These are phyloP conservation scores for Colletotrichum limetticola DNA, from an alignment of 2,329 filamentous ascomycete genomes.

Conservation along the genomic window DNA sequence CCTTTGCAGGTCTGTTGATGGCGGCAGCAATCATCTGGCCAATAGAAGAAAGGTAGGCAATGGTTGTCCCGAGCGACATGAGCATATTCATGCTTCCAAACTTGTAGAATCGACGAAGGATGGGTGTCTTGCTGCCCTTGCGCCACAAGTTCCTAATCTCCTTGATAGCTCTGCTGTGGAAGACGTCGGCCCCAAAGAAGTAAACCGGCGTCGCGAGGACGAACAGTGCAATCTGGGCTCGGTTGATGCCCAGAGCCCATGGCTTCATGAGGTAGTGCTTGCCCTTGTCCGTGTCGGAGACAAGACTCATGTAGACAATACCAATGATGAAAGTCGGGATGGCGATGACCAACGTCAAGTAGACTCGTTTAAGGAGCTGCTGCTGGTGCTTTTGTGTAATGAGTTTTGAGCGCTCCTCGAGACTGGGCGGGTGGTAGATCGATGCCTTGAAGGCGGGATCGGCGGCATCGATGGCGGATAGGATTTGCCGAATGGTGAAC, in stretches of 20 bases:
- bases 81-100: slow-evolving; percentile 98
- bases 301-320: slow-evolving; percentile 89
- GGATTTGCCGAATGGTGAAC: slow-evolving; percentile 81
- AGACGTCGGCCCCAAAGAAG: slow-evolving; percentile 86
- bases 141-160: slow-evolving; percentile 84
- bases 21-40: slow-evolving; percentile 76
- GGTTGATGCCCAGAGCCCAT: slow-evolving; percentile 77
- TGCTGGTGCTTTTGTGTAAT: slow-evolving; percentile 78
- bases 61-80: slow-evolving; percentile 87
- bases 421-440: slow-evolving; percentile 82
- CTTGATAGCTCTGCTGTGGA: slow-evolving; percentile 82
- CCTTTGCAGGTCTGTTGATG: slow-evolving; percentile 48
- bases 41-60: slow-evolving; percentile 87
- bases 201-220: slow-evolving; percentile 87
- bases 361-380: slow-evolving; percentile 75
- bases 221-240: slow-evolving; percentile 83
- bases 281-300: slow-evolving; percentile 67
- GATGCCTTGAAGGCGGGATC: slow-evolving; percentile 75
- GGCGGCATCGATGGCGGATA: slow-evolving; percentile 72
- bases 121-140: slow-evolving; percentile 75
- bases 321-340: slow-evolving; percentile 90
- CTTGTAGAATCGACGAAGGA: slow-evolving; percentile 83
- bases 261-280: slow-evolving; percentile 76
- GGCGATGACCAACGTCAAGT: slow-evolving; percentile 74
- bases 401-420: slow-evolving; percentile 82